Evolutionary conservation across 192 early-diverging fungal species (phyloP), one percentile per base, ranked within the genome.

Genomic region (Fimicolochytrium jonesii): DNA sequence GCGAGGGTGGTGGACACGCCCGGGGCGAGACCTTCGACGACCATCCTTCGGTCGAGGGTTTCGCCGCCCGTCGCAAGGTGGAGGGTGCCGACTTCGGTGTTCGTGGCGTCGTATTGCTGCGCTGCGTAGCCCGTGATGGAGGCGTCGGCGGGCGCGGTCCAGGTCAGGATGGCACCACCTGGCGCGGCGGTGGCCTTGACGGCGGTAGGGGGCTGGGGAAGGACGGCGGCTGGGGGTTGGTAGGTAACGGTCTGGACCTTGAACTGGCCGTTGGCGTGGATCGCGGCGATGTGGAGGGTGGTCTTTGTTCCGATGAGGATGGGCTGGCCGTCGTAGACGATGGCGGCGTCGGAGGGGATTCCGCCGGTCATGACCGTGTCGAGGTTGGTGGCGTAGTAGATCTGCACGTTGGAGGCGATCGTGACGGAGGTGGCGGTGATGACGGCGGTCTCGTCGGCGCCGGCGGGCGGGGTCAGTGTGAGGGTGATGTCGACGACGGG

Each of bases 261-360:
- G 26, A 56, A 56, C 18, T 34, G 32, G 4, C 53, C 53, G 32
- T 32, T 23, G 4, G 53, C 31, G n/a, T 28, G 3, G 18, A 56
- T 56, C 4, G 53, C 53, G 20, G 36, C 53, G 35, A 39, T 26
- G 53, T 56, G 53, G 36, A 56, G 32, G 53, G 36, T 34, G 2
- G 53, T 56, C 18, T 34, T 34, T n/a, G 25, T 15, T 6, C 32
- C 18, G 9, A 56, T 56, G 29, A 28, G 53, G 20, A 56, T 56
- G 29, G 53, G 53, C n/a, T n/a, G n/a, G 5, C 5, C 53, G 18
- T 37, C 35, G 53, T 56, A 56, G 33, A 56, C n/a, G 36, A 56
- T n/a, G 31, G 53, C 53, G 6, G 30, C 5, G 32, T 56, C 35
- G 33, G 53, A 56, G 2, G 53, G 53, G 4, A 34, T n/a, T 20